These are phyloP conservation scores for Xylaria sp. DNA, from an alignment of 2,329 filamentous ascomycete genomes.

Conservation along the genomic window DNA sequence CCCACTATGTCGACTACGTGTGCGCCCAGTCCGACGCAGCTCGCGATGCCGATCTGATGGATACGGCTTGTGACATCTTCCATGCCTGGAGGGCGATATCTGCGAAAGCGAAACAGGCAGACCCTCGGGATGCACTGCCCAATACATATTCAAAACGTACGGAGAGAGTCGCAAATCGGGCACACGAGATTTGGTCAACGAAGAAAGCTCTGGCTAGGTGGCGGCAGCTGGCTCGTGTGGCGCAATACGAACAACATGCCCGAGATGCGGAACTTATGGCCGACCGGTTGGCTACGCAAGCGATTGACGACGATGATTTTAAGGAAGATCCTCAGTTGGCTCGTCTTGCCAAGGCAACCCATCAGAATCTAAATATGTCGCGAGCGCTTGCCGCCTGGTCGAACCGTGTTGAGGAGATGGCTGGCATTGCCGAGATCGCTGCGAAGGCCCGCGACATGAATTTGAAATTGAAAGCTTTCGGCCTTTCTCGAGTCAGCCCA, in stretches of 20 bases:
- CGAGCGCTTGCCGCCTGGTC: constrained; percentile 30
- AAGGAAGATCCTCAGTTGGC: constrained; percentile 26
- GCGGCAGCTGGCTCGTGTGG: constrained; percentile 22
- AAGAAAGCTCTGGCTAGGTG: constrained; percentile 26
- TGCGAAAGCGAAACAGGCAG: constrained; percentile 21
- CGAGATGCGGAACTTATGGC: constrained; percentile 15
- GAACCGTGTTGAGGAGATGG: constrained; percentile 30
- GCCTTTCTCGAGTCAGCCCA: constrained; percentile 13
- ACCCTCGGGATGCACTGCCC: constrained; percentile 21
- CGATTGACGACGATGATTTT: constrained; percentile 14
- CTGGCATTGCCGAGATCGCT: constrained; percentile 27
- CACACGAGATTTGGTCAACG: constrained; percentile 26
- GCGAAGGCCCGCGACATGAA: constrained; percentile 29
- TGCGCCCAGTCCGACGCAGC: constrained; percentile 25
- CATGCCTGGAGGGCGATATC: constrained; percentile 26
- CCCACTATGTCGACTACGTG: constrained; percentile 21
- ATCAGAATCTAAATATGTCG: constrained; percentile 29
- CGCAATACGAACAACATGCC: constrained; percentile 16
- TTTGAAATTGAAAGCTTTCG: constrained; percentile 30
- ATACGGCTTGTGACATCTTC: constrained; percentile 23
- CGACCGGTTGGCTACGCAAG: constrained; percentile 6
- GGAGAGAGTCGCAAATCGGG: constrained; percentile 27
- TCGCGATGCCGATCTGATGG: constrained; percentile 24
- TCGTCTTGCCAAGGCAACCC: constrained; percentile 27
- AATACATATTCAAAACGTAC: constrained; percentile 31